A percentile compares a stretch with the other conserved stretches of the same genome.
phyloP scores from a whole-genome alignment of 345 rosid genomes.

The Pistacia vera region DNA sequence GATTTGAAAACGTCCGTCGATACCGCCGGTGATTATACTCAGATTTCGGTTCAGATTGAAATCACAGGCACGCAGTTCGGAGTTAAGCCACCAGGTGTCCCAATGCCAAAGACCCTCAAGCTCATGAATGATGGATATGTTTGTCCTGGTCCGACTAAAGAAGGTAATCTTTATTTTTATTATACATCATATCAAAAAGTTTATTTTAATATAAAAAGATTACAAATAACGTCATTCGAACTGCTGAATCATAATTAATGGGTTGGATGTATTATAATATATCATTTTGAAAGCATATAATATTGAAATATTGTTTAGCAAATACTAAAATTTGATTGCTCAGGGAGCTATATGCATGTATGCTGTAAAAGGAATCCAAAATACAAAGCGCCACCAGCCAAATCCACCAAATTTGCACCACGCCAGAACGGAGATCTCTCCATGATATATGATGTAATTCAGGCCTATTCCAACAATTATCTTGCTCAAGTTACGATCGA shows the following conservation, averaged over 20 bases:
- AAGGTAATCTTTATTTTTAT: conserved; percentile 36
- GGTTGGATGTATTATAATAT: too few species aligned
- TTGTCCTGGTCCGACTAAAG: conserved; percentile 56
- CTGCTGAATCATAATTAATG: too few species aligned
- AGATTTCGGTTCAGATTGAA: conserved; percentile 60
- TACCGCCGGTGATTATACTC: conserved; percentile 76
- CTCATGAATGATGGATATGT: conserved; percentile 66
- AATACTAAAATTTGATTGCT: background rate
- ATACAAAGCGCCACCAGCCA: conserved; percentile 38
- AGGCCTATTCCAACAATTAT: conserved; percentile 70
- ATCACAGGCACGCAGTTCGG: conserved; percentile 82
- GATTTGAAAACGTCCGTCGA: conserved; percentile 79
- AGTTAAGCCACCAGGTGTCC: conserved; percentile 45
- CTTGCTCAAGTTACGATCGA: conserved; percentile 88
- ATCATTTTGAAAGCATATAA: too few species aligned
- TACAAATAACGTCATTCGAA: too few species aligned
- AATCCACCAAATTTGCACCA: conserved; percentile 47
- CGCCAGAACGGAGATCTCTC: conserved; percentile 67
- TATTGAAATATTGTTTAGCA: too few species aligned
- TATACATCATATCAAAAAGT: too few species aligned
- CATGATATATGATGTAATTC: conserved; percentile 66
- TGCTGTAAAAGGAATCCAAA: conserved; percentile 85
- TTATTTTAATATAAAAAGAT: too few species aligned
- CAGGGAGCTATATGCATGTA: conserved; percentile 65
- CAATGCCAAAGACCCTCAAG: conserved; percentile 71